A percentile compares a stretch with the other conserved stretches of the same genome.
phyloP scores from a whole-genome alignment of 2,329 filamentous ascomycete genomes.

The Arachnopeziza araneosa region DNA sequence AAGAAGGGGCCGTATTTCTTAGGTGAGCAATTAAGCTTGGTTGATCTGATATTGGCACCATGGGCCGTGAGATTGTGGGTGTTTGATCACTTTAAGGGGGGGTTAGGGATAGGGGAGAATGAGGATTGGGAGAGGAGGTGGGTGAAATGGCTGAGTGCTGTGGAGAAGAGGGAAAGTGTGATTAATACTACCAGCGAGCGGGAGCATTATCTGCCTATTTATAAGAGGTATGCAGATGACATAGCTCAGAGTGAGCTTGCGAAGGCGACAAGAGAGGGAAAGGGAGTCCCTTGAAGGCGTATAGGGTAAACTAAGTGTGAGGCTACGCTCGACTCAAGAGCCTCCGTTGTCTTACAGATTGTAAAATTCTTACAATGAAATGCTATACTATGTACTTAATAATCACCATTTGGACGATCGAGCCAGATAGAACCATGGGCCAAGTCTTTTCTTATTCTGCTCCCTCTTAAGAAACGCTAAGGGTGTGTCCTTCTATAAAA shows the following conservation, averaged over 20 bases:
- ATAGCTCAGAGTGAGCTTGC: constrained; percentile 56
- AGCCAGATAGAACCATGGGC: too few species aligned
- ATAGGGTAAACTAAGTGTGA: neutral
- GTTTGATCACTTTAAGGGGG: constrained; percentile 69
- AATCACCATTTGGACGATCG: too few species aligned
- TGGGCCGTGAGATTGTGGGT: constrained; percentile 65
- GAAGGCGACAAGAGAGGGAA: constrained; percentile 57
- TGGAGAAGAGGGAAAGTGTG: constrained; percentile 56
- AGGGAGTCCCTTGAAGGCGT: constrained; percentile 49
- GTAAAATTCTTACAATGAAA: too few species aligned
- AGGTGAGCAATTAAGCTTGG: constrained; percentile 55
- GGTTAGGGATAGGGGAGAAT: constrained; percentile 43
- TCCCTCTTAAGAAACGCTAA: too few species aligned
- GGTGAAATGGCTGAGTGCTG: constrained; percentile 56
- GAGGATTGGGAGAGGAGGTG: constrained; percentile 56
- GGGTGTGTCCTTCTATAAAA: too few species aligned
- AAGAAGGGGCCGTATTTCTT: constrained; percentile 60
- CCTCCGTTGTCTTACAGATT: neutral
- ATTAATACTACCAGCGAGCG: constrained; percentile 62
- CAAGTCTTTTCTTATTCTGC: too few species aligned
- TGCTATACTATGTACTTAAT: too few species aligned
- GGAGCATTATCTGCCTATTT: constrained; percentile 62
- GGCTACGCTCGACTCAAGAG: neutral
- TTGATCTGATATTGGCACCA: constrained; percentile 67
- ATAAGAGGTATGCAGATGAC: constrained; percentile 62